Percentiles rank a stretch among this genome's conserved stretches.
Conservation (phyloP, 306 rosid species). For the Carpinus viminea region DNA sequence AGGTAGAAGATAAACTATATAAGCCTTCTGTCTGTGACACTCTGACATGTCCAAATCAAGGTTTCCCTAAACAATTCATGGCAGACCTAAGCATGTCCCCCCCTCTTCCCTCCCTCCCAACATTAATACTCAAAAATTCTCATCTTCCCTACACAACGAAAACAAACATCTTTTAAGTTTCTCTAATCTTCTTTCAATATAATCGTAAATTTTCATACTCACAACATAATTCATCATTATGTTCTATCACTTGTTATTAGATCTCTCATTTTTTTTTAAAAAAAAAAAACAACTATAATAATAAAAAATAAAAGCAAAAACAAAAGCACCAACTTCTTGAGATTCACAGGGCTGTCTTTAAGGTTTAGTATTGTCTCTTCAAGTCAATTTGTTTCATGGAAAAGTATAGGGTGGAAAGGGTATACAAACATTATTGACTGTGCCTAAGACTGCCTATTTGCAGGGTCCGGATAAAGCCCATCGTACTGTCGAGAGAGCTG, state of each 20-base stretch:
- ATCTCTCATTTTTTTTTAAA: too few relatives aligned
- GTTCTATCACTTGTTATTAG: too few relatives aligned
- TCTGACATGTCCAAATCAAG: conserved; percentile 76
- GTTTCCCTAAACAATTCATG: conserved; percentile 53
- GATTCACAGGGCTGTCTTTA: conserved; percentile 29
- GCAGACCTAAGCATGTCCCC: conserved; percentile 61
- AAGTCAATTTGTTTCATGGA: conserved; percentile 42
- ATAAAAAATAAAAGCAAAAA: too few relatives aligned
- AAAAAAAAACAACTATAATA: too few relatives aligned
- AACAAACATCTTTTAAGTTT: neutral
- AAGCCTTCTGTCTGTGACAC: conserved; percentile 28
- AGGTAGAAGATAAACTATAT: conserved; percentile 36
- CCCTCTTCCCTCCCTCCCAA: conserved; percentile 27
- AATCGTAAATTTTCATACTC: too few relatives aligned
- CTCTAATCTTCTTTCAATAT: too few relatives aligned
- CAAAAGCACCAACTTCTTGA: conserved; percentile 11
- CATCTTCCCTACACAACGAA: conserved; percentile 35
- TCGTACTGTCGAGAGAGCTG: conserved; percentile 21
- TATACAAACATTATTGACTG: conserved; percentile 33
- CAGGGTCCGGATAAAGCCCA: conserved; percentile 33
- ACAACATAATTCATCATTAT: too few relatives aligned
- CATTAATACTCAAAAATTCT: conserved; percentile 31
- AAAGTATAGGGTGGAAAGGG: conserved; percentile 35
- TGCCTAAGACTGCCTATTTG: conserved; percentile 29
- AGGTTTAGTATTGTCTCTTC: conserved; percentile 38